A percentile compares a stretch with the other conserved stretches of the same genome.
These are phyloP conservation scores for Peribolospora kevripleyi DNA, from an alignment of 768 basidiomycete species.

Conservation along the genomic window DNA sequence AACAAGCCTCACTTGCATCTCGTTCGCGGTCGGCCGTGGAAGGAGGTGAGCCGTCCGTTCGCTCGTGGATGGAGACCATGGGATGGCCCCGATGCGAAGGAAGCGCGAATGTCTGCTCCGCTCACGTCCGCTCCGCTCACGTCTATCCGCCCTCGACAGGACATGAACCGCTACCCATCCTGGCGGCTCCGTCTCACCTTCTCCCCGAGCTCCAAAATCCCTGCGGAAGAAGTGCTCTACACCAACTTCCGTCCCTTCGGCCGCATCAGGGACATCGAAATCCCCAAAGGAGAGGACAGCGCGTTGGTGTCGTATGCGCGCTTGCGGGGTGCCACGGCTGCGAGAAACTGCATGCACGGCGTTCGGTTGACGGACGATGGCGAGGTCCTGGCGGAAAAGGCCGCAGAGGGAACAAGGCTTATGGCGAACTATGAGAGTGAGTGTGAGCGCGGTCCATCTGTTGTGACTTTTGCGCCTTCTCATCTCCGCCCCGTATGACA, in stretches of 20 bases:
- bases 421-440: conserved; percentile 5
- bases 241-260: conserved; percentile 1
- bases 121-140: too few relatives aligned
- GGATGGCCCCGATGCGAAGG: background rate
- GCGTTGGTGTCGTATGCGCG: background rate
- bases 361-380: background rate
- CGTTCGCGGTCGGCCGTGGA: background rate
- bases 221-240: conserved; percentile 2
- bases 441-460: background rate
- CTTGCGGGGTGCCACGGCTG: conserved; percentile 33
- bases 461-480: background rate
- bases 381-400: background rate
- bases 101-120: background rate
- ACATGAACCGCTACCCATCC: conserved; percentile 2
- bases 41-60: background rate
- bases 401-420: conserved; percentile 11
- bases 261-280: background rate
- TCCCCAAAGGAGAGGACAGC: conserved; percentile 1
- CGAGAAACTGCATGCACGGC: conserved; percentile 59
- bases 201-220: background rate
- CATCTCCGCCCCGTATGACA: background rate
- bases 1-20: background rate
- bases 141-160: background rate
- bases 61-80: background rate
- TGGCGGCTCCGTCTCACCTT: conserved; percentile 1